Conservation (phyloP, 768 basidiomycete species). For the Termitomyces sp. region DNA sequence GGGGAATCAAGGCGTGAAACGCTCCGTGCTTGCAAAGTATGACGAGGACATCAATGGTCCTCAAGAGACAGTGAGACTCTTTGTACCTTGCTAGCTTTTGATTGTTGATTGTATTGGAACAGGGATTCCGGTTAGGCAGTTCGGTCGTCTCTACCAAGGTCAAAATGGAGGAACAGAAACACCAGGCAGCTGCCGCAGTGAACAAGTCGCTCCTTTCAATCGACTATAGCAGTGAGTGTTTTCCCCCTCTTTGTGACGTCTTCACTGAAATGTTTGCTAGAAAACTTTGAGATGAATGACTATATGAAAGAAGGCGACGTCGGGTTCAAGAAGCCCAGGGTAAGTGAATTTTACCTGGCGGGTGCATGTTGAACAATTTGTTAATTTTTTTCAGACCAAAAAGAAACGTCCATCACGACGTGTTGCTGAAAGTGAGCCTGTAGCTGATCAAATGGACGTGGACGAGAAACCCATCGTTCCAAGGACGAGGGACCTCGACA, state of each 20-base stretch:
- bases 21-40: conserved; percentile 84
- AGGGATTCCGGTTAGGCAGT: conserved; percentile 88
- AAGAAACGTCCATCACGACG: conserved; percentile 83
- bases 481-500: conserved; percentile 67
- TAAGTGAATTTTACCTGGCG: conserved; percentile 20
- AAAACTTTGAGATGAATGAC: conserved; percentile 83
- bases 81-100: background rate
- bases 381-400: conserved; percentile 57
- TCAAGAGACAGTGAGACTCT: conserved; percentile 53
- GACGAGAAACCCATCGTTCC: conserved; percentile 70
- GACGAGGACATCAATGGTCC: conserved; percentile 84
- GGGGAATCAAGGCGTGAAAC: conserved; percentile 74
- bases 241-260: background rate
- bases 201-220: conserved; percentile 81
- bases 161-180: conserved; percentile 39
- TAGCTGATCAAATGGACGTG: conserved; percentile 66
- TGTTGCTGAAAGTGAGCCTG: conserved; percentile 45
- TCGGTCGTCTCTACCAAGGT: conserved; percentile 38
- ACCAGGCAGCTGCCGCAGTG: conserved; percentile 54
- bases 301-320: conserved; percentile 88
- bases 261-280: conserved; percentile 31
- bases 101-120: background rate
- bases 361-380: background rate
- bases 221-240: conserved; percentile 80
- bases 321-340: conserved; percentile 95